Evolutionary conservation across 192 early-diverging fungal genomes (phyloP).

Genomic region (Backusella morwellensis): DNA sequence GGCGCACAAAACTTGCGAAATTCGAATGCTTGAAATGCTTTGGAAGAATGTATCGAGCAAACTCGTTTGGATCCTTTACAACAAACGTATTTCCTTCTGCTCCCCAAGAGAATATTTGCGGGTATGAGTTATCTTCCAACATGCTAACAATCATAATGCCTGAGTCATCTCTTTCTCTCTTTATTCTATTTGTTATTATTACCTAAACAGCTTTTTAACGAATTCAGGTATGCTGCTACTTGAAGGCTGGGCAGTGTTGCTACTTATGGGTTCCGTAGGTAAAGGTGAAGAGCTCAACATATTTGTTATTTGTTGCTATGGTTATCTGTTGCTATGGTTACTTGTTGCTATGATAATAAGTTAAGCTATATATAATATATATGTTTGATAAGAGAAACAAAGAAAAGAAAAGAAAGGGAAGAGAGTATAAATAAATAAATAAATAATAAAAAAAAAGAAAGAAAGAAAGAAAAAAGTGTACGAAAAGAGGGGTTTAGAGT

Average conservation of each 20-base stretch:
- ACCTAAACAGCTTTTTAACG: constrained; percentile 61
- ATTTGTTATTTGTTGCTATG: not conserved
- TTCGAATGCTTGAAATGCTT: constrained; percentile 74
- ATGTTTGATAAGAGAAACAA: not conserved
- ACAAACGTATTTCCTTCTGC: constrained; percentile 63
- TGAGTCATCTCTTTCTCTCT: not conserved
- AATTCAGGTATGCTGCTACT: constrained; percentile 55
- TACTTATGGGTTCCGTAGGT: not conserved
- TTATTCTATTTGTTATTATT: not conserved
- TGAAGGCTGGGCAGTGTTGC: not conserved
- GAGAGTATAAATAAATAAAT: not conserved
- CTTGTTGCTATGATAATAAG: too few species aligned
- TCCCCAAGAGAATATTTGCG: constrained; percentile 64
- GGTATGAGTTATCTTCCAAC: constrained; percentile 64
- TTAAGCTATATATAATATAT: not conserved
- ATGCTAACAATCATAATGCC: constrained; percentile 42
- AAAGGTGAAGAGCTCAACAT: not conserved
- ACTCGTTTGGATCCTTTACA: constrained; percentile 67
- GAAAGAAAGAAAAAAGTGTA: not conserved
- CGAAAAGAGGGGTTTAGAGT: not conserved
- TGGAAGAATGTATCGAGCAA: constrained; percentile 65
- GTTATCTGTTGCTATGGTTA: too few species aligned
- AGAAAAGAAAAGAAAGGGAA: not conserved
- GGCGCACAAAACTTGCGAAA: constrained; percentile 66
- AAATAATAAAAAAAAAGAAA: not conserved